A percentile compares a stretch with the other conserved stretches of the same genome.
Conservation (phyloP, 2,329 filamentous ascomycete species). For the Ophiobolus disseminans region DNA sequence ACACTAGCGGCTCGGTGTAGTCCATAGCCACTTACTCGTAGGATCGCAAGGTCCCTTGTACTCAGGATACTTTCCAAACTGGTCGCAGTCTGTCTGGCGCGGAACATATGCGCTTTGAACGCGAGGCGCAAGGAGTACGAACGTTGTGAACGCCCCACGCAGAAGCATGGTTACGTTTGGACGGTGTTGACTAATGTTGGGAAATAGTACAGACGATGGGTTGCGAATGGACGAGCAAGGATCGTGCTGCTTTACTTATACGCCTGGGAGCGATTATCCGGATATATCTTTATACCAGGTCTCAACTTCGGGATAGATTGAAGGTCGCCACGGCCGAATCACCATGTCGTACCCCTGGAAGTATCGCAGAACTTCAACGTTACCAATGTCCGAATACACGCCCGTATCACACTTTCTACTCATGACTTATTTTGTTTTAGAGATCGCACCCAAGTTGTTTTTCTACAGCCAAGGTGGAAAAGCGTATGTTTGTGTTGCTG, state of each 20-base stretch:
- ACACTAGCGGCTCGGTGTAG: not conserved
- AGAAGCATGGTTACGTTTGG: constrained; percentile 2
- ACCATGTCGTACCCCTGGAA: not conserved
- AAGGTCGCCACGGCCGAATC: not conserved
- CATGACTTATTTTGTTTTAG: no score
- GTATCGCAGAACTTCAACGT: no score
- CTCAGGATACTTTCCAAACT: constrained; percentile 9
- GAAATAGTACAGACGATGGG: not conserved
- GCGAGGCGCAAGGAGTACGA: not conserved
- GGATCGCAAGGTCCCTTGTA: constrained; percentile 8
- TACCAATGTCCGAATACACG: no score
- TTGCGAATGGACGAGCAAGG: constrained; percentile 1
- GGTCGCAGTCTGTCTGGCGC: constrained; percentile 9
- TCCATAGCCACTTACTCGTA: constrained; percentile 4
- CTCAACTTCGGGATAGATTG: not conserved
- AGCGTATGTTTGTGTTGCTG: no score
- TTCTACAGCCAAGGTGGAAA: no score
- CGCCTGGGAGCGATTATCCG: constrained; percentile 3
- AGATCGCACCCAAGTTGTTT: no score
- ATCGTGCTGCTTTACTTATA: constrained; percentile 10
- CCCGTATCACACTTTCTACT: no score
- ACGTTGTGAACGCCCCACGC: not conserved
- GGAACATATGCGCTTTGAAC: constrained; percentile 3
- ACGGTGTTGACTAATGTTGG: not conserved
- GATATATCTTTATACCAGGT: constrained; percentile 2